Conservation (phyloP, 2,329 filamentous ascomycete species). For the Ceratocystis papillata region DNA sequence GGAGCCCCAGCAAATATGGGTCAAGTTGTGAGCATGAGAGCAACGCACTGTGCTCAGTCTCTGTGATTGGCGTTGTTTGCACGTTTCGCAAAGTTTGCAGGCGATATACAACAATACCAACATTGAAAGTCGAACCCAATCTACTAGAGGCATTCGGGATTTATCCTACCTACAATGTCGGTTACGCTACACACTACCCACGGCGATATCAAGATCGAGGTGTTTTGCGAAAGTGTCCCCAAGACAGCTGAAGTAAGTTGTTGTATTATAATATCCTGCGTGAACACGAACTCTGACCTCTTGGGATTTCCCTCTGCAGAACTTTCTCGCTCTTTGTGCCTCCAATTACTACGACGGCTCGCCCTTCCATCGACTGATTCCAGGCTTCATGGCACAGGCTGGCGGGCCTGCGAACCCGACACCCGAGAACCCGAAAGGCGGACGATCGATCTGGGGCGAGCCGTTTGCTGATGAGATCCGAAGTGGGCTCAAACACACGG, state of each 20-base stretch:
- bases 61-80: too few relatives aligned
- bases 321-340: constrained; percentile 78
- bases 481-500: constrained; percentile 56
- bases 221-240: constrained; percentile 91
- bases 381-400: constrained; percentile 69
- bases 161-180: constrained; percentile 37
- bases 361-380: constrained; percentile 70
- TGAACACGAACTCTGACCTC: constrained; percentile 7
- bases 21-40: neutral
- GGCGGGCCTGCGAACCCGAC: constrained; percentile 50
- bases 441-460: constrained; percentile 61
- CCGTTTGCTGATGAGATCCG: constrained; percentile 74
- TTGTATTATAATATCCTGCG: neutral
- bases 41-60: too few relatives aligned
- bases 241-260: constrained; percentile 68
- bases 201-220: constrained; percentile 86
- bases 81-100: too few relatives aligned
- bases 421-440: constrained; percentile 54
- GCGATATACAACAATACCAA: too few relatives aligned
- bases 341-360: constrained; percentile 65
- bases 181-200: constrained; percentile 74
- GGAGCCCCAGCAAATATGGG: neutral
- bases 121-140: neutral
- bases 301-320: constrained; percentile 37
- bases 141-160: neutral